Conservation (phyloP, 805 yeast genomes). For the Ogataea nonfermentans region DNA sequence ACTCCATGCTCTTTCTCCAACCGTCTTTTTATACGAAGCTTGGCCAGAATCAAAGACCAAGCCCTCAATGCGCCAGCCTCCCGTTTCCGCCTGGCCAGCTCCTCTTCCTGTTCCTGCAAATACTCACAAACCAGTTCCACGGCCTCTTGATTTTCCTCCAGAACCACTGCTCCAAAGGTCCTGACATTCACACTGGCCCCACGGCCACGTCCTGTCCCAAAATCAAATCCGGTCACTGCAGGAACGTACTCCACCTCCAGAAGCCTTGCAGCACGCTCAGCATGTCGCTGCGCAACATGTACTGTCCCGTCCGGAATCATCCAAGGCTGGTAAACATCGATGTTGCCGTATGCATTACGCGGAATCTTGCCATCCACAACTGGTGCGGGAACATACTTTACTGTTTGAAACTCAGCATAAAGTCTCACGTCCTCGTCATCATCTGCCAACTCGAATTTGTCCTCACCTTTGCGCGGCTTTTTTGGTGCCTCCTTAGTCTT, state of each 20-base stretch:
- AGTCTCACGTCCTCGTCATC: conserved; percentile 59
- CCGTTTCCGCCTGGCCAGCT: conserved; percentile 38
- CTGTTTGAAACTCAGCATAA: conserved; percentile 79
- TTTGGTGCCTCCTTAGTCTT: conserved; percentile 38
- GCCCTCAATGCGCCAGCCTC: conserved; percentile 50
- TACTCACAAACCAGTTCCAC: conserved; percentile 49
- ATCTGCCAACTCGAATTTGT: conserved; percentile 27
- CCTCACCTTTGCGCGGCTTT: conserved; percentile 25
- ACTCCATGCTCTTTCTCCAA: conserved; percentile 50
- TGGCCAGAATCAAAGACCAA: conserved; percentile 54
- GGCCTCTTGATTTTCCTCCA: conserved; percentile 59
- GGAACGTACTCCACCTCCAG: conserved; percentile 77
- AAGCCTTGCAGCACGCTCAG: conserved; percentile 68
- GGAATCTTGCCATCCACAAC: conserved; percentile 65
- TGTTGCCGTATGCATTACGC: conserved; percentile 77
- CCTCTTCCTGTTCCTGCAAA: conserved; percentile 48
- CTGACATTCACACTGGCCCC: conserved; percentile 56
- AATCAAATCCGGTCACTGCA: conserved; percentile 87
- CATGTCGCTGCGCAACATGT: conserved; percentile 52
- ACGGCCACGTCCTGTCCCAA: conserved; percentile 40
- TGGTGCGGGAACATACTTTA: conserved; percentile 63
- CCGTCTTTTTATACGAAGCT: conserved; percentile 46
- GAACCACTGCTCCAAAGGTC: conserved; percentile 75
- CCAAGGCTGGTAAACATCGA: conserved; percentile 70
- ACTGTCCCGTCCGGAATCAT: conserved; percentile 86